phyloP scores from a whole-genome alignment of 2,329 filamentous ascomycete genomes.

The Coniochaeta prunicola region DNA sequence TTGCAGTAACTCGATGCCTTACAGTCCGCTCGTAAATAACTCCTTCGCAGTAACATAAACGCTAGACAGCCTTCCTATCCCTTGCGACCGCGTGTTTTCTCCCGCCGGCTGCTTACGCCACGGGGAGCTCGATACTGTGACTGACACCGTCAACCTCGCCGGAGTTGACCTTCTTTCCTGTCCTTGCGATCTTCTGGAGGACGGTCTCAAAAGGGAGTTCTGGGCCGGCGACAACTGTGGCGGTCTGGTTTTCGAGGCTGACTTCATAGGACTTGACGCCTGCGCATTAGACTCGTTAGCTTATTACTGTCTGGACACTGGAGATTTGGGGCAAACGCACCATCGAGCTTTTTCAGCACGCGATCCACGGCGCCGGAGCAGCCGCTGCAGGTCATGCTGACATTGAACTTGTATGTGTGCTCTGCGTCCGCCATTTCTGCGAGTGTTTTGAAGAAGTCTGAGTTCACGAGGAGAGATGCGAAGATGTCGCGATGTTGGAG shows the following conservation, averaged over 20 bases:
- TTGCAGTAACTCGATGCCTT: background rate
- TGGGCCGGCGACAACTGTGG: constrained; percentile 64
- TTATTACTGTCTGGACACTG: background rate
- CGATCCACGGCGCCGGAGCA: constrained; percentile 92
- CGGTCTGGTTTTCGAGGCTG: constrained; percentile 78
- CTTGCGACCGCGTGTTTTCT: background rate
- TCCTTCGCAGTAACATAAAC: background rate
- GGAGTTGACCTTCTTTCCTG: constrained; percentile 82
- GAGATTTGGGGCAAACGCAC: constrained; percentile 38
- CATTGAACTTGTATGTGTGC: constrained; percentile 75
- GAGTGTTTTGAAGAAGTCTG: background rate
- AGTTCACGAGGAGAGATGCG: background rate
- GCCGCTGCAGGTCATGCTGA: constrained; percentile 90
- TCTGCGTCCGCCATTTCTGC: constrained; percentile 5
- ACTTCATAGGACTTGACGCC: constrained; percentile 59
- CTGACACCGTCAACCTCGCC: constrained; percentile 62
- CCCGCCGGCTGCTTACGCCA: background rate
- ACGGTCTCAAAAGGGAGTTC: constrained; percentile 72
- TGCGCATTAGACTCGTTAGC: constrained; percentile 8
- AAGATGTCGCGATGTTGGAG: background rate
- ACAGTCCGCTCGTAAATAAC: background rate
- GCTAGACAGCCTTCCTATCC: background rate
- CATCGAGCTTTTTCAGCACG: constrained; percentile 85
- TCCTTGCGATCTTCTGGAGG: constrained; percentile 86
- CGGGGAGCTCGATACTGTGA: constrained; percentile 35